phyloP scores from a whole-genome alignment of 306 rosid genomes.

The Morella rubra region DNA sequence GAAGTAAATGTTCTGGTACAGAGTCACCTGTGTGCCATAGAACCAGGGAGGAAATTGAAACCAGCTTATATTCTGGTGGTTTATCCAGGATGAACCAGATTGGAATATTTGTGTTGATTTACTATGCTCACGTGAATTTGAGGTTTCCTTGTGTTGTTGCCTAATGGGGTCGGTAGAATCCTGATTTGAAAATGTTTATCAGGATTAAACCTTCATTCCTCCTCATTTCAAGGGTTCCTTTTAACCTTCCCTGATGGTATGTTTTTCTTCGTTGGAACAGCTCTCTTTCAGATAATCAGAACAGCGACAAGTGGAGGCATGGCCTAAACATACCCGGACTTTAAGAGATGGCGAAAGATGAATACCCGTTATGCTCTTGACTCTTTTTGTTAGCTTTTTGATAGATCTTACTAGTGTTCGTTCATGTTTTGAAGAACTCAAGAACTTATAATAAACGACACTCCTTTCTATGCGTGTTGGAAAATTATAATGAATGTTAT shows the following conservation, averaged over 20 bases:
- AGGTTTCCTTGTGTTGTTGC: neutral
- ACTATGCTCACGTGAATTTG: neutral
- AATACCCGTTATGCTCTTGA: neutral
- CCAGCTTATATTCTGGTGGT: neutral
- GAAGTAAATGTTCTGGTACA: no score
- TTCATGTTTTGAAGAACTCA: conserved; percentile 43
- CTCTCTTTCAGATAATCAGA: conserved; percentile 96
- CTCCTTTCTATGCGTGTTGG: neutral
- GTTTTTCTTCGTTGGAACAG: conserved; percentile 39
- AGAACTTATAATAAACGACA: conserved; percentile 26
- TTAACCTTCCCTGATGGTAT: conserved; percentile 18
- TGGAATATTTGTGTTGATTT: neutral
- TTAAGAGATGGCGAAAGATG: conserved; percentile 23
- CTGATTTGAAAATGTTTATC: no score
- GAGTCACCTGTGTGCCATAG: neutral
- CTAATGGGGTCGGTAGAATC: neutral
- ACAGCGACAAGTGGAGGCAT: conserved; percentile 92
- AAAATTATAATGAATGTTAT: no score
- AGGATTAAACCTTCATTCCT: neutral
- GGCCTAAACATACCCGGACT: conserved; percentile 50
- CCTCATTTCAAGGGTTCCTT: conserved; percentile 19
- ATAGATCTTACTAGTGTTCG: conserved; percentile 41
- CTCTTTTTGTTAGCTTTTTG: conserved; percentile 32
- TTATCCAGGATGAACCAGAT: neutral
- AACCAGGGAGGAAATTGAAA: neutral